These are phyloP conservation scores for Bombardia bombarda DNA, from an alignment of 495 filamentous ascomycete species.

Conservation along the genomic window DNA sequence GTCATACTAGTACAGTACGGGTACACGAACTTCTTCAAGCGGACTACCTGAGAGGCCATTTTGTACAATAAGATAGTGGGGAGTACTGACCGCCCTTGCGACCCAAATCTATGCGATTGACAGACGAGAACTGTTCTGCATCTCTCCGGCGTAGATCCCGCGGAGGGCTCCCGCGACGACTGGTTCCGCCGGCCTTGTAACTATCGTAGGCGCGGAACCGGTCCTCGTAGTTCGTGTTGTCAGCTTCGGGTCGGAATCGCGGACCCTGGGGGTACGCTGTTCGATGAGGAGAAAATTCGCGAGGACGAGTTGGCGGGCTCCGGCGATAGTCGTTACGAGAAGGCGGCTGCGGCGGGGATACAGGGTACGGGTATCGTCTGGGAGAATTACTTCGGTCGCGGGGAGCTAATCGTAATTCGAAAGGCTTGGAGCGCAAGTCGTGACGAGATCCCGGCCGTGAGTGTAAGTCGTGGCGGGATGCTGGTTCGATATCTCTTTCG, in stretches of 20 bases:
- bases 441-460: too few relatives aligned
- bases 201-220: conserved; percentile 8
- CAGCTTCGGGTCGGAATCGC: conserved; percentile 10
- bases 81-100: conserved; percentile 10
- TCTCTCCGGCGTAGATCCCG: conserved; percentile 1
- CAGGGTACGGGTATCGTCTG: neutral
- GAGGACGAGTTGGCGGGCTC: conserved; percentile 14
- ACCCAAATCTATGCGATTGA: conserved; percentile 1
- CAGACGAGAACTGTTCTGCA: neutral
- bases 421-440: too few relatives aligned
- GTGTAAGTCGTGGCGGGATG: neutral
- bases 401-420: neutral
- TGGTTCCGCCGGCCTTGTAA: conserved; percentile 3
- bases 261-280: neutral
- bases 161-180: neutral
- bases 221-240: conserved; percentile 14
- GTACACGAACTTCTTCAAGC: too few relatives aligned
- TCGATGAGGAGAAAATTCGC: conserved; percentile 11
- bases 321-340: conserved; percentile 7
- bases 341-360: neutral
- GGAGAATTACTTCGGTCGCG: neutral
- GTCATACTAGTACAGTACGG: too few relatives aligned
- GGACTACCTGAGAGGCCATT: too few relatives aligned
- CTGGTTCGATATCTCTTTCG: neutral
- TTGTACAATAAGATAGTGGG: neutral